Conservation (phyloP, 164 flowering plant genomes). For the Umbilicus rupestris region DNA sequence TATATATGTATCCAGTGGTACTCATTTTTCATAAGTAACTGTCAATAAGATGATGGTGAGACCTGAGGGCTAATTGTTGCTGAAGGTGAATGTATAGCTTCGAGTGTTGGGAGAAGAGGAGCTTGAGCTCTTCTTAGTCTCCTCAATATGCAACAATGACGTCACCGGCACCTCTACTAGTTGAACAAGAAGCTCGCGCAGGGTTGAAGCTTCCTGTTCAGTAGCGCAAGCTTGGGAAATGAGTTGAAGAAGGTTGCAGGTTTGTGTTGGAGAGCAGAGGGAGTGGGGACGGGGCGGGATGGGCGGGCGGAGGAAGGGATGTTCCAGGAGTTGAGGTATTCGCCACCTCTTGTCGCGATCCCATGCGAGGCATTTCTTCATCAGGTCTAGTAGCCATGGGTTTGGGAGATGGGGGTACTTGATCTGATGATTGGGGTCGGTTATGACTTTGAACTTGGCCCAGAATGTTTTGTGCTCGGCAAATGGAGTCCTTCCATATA, state of each 20-base stretch:
- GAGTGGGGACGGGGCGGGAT: slow-evolving; percentile 25
- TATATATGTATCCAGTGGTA: no score
- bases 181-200: slow-evolving; percentile 39
- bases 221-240: slow-evolving; percentile 39
- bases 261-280: slow-evolving; percentile 21
- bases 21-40: not conserved
- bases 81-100: not conserved
- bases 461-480: slow-evolving; percentile 95
- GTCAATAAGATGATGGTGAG: not conserved
- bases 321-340: slow-evolving; percentile 77
- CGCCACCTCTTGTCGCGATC: slow-evolving; percentile 84
- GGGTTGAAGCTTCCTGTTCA: slow-evolving; percentile 33
- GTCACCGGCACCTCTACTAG: slow-evolving; percentile 9
- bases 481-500: slow-evolving; percentile 91
- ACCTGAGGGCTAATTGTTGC: not conserved
- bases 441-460: slow-evolving; percentile 95
- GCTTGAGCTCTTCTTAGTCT: not conserved
- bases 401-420: slow-evolving; percentile 59
- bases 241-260: slow-evolving; percentile 36
- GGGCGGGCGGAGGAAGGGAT: slow-evolving; percentile 89
- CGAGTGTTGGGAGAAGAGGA: not conserved
- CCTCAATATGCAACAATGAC: not conserved
- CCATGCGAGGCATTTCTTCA: slow-evolving; percentile 96
- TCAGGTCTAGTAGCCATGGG: slow-evolving; percentile 84
- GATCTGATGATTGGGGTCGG: slow-evolving; percentile 76